These are phyloP conservation scores for Viola pubescens DNA, from an alignment of 441 rosid genomes.

Conservation along the genomic window DNA sequence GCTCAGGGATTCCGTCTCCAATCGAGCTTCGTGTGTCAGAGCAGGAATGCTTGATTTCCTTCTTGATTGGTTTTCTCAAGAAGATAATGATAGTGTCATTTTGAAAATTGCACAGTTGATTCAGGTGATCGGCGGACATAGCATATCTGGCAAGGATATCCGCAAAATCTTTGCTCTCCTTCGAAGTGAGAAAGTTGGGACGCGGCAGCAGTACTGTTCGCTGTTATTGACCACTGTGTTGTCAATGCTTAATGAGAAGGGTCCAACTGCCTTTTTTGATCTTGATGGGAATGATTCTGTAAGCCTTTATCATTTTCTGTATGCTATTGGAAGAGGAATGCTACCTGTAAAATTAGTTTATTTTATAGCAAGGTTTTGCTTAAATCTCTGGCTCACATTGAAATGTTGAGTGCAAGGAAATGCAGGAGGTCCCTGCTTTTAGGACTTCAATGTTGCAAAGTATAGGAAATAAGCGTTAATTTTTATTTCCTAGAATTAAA, in stretches of 20 bases:
- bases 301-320: slow-evolving; percentile 33
- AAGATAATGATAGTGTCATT: slow-evolving; percentile 66
- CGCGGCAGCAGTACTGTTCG: slow-evolving; percentile 76
- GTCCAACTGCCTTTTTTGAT: slow-evolving; percentile 97
- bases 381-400: too few species aligned
- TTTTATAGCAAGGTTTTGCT: too few species aligned
- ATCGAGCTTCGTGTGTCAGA: slow-evolving; percentile 89
- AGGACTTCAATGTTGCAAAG: too few species aligned
- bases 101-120: slow-evolving; percentile 84
- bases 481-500: too few species aligned
- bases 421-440: too few species aligned
- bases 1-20: slow-evolving; percentile 92
- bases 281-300: slow-evolving; percentile 90
- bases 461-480: too few species aligned
- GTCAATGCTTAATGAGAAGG: slow-evolving; percentile 98
- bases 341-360: too few species aligned
- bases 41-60: slow-evolving; percentile 98
- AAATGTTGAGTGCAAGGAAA: too few species aligned
- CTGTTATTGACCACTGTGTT: slow-evolving; percentile 67
- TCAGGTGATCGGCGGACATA: slow-evolving; percentile 97
- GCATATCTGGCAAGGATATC: slow-evolving; percentile 99
- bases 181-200: slow-evolving; percentile 91
- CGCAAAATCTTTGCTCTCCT: slow-evolving; percentile 97
- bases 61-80: slow-evolving; percentile 95
- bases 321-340: not conserved